A percentile compares a stretch with the other conserved stretches of the same genome.
These are phyloP conservation scores for Penicilliopsis zonata DNA, from an alignment of 495 filamentous ascomycete species.

Conservation along the genomic window DNA sequence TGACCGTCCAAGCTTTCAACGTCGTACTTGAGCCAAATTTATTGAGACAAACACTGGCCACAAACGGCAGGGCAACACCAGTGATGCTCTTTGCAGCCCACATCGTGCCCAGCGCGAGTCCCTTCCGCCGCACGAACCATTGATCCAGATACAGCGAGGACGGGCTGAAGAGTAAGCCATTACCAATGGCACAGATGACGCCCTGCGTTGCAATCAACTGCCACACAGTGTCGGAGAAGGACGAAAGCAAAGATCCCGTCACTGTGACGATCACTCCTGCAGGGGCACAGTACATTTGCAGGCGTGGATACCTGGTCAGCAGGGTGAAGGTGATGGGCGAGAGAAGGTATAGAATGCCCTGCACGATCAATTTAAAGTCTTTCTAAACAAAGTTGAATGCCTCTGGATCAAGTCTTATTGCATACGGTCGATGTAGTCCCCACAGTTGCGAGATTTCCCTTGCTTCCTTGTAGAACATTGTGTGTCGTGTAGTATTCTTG, in stretches of 20 bases:
- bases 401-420: neutral
- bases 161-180: slow-evolving; percentile 36
- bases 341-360: slow-evolving; percentile 45
- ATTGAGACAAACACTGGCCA: slow-evolving; percentile 38
- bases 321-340: slow-evolving; percentile 39
- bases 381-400: neutral
- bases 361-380: slow-evolving; percentile 7
- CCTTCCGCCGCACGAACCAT: slow-evolving; percentile 43
- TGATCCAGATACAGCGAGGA: slow-evolving; percentile 43
- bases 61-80: slow-evolving; percentile 31
- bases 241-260: slow-evolving; percentile 27
- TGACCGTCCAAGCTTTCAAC: slow-evolving; percentile 38
- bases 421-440: slow-evolving; percentile 35
- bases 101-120: slow-evolving; percentile 42
- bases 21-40: slow-evolving; percentile 44
- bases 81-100: slow-evolving; percentile 30
- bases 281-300: slow-evolving; percentile 26
- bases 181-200: slow-evolving; percentile 40
- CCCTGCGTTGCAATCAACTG: slow-evolving; percentile 45
- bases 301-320: slow-evolving; percentile 32
- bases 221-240: slow-evolving; percentile 37
- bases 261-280: slow-evolving; percentile 31
- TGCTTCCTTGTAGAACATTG: slow-evolving; percentile 20
- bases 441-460: slow-evolving; percentile 34
- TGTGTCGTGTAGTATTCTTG: slow-evolving; percentile 32